These are phyloP conservation scores for Collybia mongolica DNA, from an alignment of 768 basidiomycete genomes.

Conservation along the genomic window DNA sequence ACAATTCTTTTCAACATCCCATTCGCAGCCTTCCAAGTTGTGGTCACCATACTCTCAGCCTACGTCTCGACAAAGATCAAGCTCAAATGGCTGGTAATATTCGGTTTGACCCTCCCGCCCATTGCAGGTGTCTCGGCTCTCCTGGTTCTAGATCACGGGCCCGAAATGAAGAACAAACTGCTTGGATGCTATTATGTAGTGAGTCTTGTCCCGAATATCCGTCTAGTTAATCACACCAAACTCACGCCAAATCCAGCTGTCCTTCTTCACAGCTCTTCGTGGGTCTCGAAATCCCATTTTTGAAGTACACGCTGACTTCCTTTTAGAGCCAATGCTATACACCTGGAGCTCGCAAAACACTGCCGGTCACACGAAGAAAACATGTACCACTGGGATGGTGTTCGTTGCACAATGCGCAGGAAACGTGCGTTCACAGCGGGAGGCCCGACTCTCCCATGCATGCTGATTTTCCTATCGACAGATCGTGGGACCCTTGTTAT, in stretches of 20 bases:
- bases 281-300: slow-evolving; percentile 1
- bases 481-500: slow-evolving; percentile 37
- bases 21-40: slow-evolving; percentile 40
- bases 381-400: slow-evolving; percentile 38
- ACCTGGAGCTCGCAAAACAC: slow-evolving; percentile 41
- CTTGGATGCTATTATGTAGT: slow-evolving; percentile 40
- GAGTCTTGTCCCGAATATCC: slow-evolving; percentile 2
- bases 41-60: slow-evolving; percentile 33
- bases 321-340: slow-evolving; percentile 36
- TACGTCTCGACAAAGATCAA: slow-evolving; percentile 33
- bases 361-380: slow-evolving; percentile 41
- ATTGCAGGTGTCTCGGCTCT: slow-evolving; percentile 36
- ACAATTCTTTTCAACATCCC: slow-evolving; percentile 52
- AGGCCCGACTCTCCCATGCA: neutral
- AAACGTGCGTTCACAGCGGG: slow-evolving; percentile 26
- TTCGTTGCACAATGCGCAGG: slow-evolving; percentile 47
- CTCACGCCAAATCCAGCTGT: slow-evolving; percentile 18
- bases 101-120: slow-evolving; percentile 32
- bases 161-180: slow-evolving; percentile 25
- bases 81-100: slow-evolving; percentile 38
- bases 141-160: slow-evolving; percentile 28
- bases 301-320: neutral
- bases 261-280: slow-evolving; percentile 35
- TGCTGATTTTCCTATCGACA: neutral
- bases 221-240: neutral